Evolutionary conservation across 352 stramenopile species (phyloP), one percentile per base, ranked within the genome.

Genomic region (Paralagenidium karlingii): DNA sequence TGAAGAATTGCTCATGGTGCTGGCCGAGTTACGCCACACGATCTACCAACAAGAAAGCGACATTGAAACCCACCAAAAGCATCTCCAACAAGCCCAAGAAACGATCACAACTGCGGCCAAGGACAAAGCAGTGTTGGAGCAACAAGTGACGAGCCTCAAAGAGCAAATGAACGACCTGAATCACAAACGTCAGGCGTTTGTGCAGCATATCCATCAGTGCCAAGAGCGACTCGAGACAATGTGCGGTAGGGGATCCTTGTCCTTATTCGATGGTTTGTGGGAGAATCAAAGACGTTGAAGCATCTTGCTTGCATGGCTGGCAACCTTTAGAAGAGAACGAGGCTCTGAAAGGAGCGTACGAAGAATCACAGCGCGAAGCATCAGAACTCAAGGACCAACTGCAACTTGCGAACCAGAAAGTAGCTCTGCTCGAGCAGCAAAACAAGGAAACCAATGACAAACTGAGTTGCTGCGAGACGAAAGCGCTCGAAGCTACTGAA

Each of bases 31-130:
- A 9, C 60, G 76, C 0, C 73, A 90, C 28, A 87, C 73, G 3
- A 80, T 84, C 21, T 83, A 81, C 29, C 41, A 75, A 31, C 76
- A 85, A 48, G 69, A 83, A 27, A 65, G 69, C 18, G 64, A 77
- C 25, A 31, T 83, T 6, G 51, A 42, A n/a, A n/a, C n/a, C 10
- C 43, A 43, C 13, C 24, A 49, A 34, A 11, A 39, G 34, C 34
- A 27, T 15, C 31, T 19, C 8, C 15, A 8, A n/a, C n/a, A n/a
- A n/a, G n/a, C n/a, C n/a, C n/a, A n/a, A n/a, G n/a, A n/a, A n/a
- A n/a, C n/a, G n/a, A n/a, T n/a, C n/a, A n/a, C n/a, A n/a, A n/a
- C n/a, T n/a, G n/a, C n/a, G n/a, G n/a, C n/a, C n/a, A n/a, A n/a
- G 47, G 3, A 49, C 68, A 11, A 62, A 58, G 24, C 9, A 13